Evolutionary conservation across 768 basidiomycete species (phyloP), one percentile per base, ranked within the genome.

Genomic region (Rhizopogon sp.): DNA sequence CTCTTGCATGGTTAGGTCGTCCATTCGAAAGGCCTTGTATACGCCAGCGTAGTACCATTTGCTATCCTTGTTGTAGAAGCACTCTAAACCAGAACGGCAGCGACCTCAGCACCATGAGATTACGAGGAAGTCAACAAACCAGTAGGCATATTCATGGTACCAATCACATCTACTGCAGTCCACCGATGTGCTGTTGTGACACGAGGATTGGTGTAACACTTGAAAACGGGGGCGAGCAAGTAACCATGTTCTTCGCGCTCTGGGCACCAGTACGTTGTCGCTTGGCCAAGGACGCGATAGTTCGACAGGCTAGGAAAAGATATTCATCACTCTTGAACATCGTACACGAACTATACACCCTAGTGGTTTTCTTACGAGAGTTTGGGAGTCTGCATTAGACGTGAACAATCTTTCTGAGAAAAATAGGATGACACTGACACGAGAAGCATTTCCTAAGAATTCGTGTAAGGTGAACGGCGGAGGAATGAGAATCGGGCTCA

Each of bases 41-140:
- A 81, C 76, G n/a, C 89, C 89, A 11, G 89, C 88, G 57, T 91
- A 91, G 65, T 90, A 91, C 87, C 87, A 91, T 56, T 81, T 80
- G 7, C 85, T 86, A 53, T 89, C 87, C 66, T 84, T 89, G 68
- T 84, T 86, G 61, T 83, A 91, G 68, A 91, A 91, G 58, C 87
- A 91, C 64, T 91, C 89, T 89, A 55, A 14, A 28, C 16, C 35
- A 44, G 35, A 13, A 37, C 1, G 43, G 60, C 31, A 60, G 56
- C n/a, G 22, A 22, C 16, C n/a, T n/a, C 16, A 25, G 25, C 2
- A 31, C 6, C 5, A 41, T 17, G 14, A 6, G 16, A 39, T 39
- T 10, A 22, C 14, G 20, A 52, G 28, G 46, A 16, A 20, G 6
- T 3, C 11, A 6, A 49, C 70, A 56, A 58, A 82, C 88, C 89